phyloP scores from a whole-genome alignment of 768 basidiomycete genomes.

The Wakefieldia striispora region DNA sequence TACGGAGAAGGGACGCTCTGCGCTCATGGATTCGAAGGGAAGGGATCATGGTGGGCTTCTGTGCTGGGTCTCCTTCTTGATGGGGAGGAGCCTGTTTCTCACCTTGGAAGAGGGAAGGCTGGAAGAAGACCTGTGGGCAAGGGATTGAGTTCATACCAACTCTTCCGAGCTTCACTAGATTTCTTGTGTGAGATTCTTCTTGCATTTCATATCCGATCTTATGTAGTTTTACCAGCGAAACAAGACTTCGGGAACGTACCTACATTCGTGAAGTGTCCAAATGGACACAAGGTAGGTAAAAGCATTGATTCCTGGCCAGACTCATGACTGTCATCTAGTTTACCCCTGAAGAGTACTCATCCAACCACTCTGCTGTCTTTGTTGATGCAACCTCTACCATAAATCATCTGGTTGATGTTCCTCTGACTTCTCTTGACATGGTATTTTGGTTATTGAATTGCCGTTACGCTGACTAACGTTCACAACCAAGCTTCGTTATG shows the following conservation, averaged over 20 bases:
- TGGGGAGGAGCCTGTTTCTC: slow-evolving; percentile 57
- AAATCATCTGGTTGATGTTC: slow-evolving; percentile 76
- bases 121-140: slow-evolving; percentile 63
- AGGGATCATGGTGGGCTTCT: slow-evolving; percentile 67
- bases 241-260: slow-evolving; percentile 60
- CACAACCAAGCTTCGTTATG: slow-evolving; percentile 60
- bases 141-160: slow-evolving; percentile 86
- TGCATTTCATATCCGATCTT: neutral
- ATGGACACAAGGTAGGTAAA: slow-evolving; percentile 51
- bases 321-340: slow-evolving; percentile 42
- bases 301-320: neutral
- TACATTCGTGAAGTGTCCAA: slow-evolving; percentile 56
- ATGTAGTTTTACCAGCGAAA: slow-evolving; percentile 48
- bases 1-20: slow-evolving; percentile 61
- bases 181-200: slow-evolving; percentile 60
- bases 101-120: slow-evolving; percentile 21
- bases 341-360: slow-evolving; percentile 52
- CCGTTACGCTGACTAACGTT: neutral
- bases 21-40: slow-evolving; percentile 67
- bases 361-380: slow-evolving; percentile 55
- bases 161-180: slow-evolving; percentile 82
- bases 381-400: slow-evolving; percentile 76
- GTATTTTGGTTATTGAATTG: slow-evolving; percentile 38
- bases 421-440: slow-evolving; percentile 73
- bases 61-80: slow-evolving; percentile 57